Conservation (phyloP, 768 basidiomycete genomes). For the Coprinellus micaceus region DNA sequence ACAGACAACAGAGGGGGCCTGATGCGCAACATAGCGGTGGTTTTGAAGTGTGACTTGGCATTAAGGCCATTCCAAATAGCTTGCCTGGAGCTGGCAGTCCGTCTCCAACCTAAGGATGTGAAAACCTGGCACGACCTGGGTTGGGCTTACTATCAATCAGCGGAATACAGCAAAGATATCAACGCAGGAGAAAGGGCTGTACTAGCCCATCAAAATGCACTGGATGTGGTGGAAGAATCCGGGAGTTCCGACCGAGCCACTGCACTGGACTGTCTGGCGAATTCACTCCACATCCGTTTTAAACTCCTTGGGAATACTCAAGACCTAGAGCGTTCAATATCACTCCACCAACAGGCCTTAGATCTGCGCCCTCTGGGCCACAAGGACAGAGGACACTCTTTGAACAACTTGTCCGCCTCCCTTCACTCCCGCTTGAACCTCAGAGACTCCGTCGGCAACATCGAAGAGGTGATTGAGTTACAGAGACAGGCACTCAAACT, state of each 20-base stretch:
- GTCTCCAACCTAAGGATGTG: neutral
- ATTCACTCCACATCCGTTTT: neutral
- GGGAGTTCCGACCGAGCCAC: neutral
- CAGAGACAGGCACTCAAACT: neutral
- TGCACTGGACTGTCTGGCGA: neutral
- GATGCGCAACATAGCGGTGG: neutral
- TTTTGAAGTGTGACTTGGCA: neutral
- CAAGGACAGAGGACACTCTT: neutral
- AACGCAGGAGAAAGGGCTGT: neutral
- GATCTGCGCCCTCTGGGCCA: slow-evolving; percentile 7
- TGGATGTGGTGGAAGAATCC: neutral
- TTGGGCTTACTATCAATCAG: neutral
- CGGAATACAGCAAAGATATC: neutral
- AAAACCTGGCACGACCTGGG: neutral
- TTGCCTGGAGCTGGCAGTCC: neutral
- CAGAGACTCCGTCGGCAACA: neutral
- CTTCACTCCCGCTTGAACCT: neutral
- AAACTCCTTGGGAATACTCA: neutral
- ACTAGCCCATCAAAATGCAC: neutral
- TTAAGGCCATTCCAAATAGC: neutral
- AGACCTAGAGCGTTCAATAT: slow-evolving; percentile 12
- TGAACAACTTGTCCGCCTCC: slow-evolving; percentile 11
- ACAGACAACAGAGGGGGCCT: neutral
- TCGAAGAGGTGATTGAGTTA: neutral
- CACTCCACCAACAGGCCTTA: slow-evolving; percentile 11